Base-by-base conservation (phyloP, 208 protist species). In the Vickermania spadyakhi region DNA sequence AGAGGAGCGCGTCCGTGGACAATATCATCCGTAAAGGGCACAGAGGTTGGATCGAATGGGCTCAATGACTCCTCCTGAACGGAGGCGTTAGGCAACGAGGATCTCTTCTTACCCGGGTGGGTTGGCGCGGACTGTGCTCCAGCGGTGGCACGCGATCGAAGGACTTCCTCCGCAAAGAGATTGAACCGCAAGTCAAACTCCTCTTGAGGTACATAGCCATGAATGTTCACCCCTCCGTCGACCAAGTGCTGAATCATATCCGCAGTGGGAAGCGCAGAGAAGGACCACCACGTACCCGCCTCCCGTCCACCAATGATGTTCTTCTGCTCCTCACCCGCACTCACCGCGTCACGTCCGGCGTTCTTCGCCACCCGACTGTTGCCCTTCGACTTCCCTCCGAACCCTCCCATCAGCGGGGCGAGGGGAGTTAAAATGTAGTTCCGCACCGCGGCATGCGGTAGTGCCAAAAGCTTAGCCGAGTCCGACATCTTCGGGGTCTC, bases 371-470 rank as follows among this genome's bases (percentile, higher is more conserved):
- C 5, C 11, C 21, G 23, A 51, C 18, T 42, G 18, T 2, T 26
- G 28, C 11, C 22, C 23, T 52, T 73, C 42, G 22, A 27, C 64
- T 71, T 31, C 28, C 23, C 28, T 5, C 2, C 56, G 0, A 36
- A 3, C 0, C 26, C 1, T 25, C 18, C 27, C 11, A 58, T 14
- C 21, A 62, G 28, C 13, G 70, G 57, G 0, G 69, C 65, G 3
- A 89, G 45, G 2, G 76, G 76, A 14, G 72, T 73, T 11, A 94
- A 70, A 28, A 94, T 89, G 64, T 89, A 86, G 68, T 94, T 94
- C 29, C 74, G 72, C 41, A 81, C 62, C 58, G 64, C 73, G 7
- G 58, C 59, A 14, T 41, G 21, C 1, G 87, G 73, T 28, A 90
- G 51, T 3, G 71, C 58, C 1, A 70, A 60, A 28, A 94, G 73